Evolutionary conservation across 768 basidiomycete genomes (phyloP), one percentile per base, ranked within the genome.

Genomic region (Guyanaporus albipodus): DNA sequence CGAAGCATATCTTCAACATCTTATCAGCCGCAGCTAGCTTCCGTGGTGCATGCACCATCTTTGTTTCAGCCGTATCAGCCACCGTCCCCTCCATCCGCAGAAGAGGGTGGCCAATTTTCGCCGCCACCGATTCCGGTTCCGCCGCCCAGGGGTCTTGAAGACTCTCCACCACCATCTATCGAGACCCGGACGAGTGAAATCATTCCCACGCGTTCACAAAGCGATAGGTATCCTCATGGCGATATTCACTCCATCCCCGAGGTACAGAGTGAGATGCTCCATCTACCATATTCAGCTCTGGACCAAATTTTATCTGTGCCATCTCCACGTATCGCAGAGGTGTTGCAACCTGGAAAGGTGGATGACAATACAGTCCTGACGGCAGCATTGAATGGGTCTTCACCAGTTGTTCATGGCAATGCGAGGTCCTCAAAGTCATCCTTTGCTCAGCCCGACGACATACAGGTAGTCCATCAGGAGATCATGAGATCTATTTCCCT

Each of bases 61-160:
- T 33, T 63, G 40, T 65, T 65, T 38, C 53, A 55, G 38, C 49
- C 60, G 6, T 58, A 58, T 32, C 56, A 38, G 17, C 54, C 60
- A 4, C 58, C 60, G 2, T 60, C 56, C n/a, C 48, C 51, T 38
- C 42, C 52, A n/a, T 4, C 38, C 1, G 14, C 49, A 18, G 60
- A 52, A 26, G 58, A 55, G 5, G 19, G 18, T 42, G 54, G 49
- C 38, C 50, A 57, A 27, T 63, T 26, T 37, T 66, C 64, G 10
- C 64, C 64, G 15, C 63, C 64, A 21, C 59, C 64, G 1, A 42
- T 66, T 11, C 66, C 59, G 8, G 43, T 66, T 37, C 64, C 66
- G 1, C 63, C 64, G 1, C 64, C 64, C 8, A 52, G 59, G 42
- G 44, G 56, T 14, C 42, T 28, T 14, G 62, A 65, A 29, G 52